These are phyloP conservation scores for Glycine latifolia DNA, from an alignment of 306 rosid genomes.

Conservation along the genomic window DNA sequence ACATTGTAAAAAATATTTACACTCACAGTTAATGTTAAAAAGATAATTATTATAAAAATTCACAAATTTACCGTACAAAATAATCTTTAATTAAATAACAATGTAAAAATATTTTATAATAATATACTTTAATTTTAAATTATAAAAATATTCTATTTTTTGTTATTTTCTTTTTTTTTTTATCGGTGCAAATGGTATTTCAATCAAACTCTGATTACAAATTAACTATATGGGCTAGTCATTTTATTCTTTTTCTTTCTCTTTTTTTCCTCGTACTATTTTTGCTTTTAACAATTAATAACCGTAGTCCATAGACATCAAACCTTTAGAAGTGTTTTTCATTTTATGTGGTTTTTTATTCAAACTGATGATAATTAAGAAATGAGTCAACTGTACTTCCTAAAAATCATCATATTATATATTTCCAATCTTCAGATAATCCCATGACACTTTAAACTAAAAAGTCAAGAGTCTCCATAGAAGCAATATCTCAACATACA, in stretches of 20 bases:
- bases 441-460: conserved; percentile 23
- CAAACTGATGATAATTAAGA: not conserved
- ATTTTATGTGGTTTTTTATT: not conserved
- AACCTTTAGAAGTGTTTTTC: not conserved
- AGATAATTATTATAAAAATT: too few species aligned
- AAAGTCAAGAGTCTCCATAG: not conserved
- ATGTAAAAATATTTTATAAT: too few species aligned
- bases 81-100: too few species aligned
- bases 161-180: not conserved
- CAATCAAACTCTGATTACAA: not conserved
- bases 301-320: not conserved
- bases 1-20: too few species aligned
- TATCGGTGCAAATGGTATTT: not conserved
- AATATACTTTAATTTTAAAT: not conserved
- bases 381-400: not conserved
- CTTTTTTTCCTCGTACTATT: not conserved
- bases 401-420: not conserved
- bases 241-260: not conserved
- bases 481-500: not conserved
- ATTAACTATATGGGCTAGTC: not conserved
- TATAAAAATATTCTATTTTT: not conserved
- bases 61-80: too few species aligned
- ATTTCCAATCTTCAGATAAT: not conserved
- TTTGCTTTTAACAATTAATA: not conserved
- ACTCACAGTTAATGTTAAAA: too few species aligned